Evolutionary conservation across 768 basidiomycete genomes (phyloP).

Genomic region (Boletales sp.): DNA sequence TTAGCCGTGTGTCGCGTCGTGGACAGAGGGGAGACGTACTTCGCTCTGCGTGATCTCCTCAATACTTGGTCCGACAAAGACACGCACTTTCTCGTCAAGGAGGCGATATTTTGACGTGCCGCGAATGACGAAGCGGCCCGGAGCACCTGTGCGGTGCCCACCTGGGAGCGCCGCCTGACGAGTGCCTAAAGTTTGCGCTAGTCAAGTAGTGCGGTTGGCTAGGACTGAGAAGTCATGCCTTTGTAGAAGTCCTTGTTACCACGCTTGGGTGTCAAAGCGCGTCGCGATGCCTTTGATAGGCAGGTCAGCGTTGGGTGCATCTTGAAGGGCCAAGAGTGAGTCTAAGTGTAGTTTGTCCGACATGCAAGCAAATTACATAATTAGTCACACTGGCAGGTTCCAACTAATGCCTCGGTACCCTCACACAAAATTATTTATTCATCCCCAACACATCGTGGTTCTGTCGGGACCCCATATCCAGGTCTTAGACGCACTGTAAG

Average conservation of each 20-base stretch:
- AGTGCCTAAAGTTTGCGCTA: conserved; percentile 49
- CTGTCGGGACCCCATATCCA: conserved; percentile 65
- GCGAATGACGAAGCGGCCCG: conserved; percentile 75
- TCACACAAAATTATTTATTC: conserved; percentile 44
- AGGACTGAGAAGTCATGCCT: conserved; percentile 45
- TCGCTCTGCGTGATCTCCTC: conserved; percentile 55
- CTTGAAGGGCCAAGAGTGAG: neutral
- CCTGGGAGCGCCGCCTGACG: conserved; percentile 81
- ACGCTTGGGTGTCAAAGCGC: conserved; percentile 77
- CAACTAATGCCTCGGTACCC: conserved; percentile 43
- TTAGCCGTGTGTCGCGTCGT: neutral
- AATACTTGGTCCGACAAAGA: conserved; percentile 78
- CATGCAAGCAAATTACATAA: too few species aligned
- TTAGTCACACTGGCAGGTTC: too few species aligned
- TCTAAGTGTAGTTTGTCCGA: too few species aligned
- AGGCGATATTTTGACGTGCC: conserved; percentile 81
- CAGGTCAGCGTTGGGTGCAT: conserved; percentile 72
- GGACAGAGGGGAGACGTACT: conserved; percentile 36
- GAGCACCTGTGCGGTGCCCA: conserved; percentile 83
- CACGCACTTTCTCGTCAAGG: conserved; percentile 77
- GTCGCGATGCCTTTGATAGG: conserved; percentile 80
- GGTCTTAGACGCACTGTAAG: conserved; percentile 53
- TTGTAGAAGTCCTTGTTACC: conserved; percentile 98
- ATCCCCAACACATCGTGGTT: conserved; percentile 35
- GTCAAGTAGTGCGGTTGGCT: neutral